Percentiles rank a stretch among this genome's conserved stretches.
phyloP scores from a whole-genome alignment of 129 eudicot genomes.

The Glebionis coronaria region DNA sequence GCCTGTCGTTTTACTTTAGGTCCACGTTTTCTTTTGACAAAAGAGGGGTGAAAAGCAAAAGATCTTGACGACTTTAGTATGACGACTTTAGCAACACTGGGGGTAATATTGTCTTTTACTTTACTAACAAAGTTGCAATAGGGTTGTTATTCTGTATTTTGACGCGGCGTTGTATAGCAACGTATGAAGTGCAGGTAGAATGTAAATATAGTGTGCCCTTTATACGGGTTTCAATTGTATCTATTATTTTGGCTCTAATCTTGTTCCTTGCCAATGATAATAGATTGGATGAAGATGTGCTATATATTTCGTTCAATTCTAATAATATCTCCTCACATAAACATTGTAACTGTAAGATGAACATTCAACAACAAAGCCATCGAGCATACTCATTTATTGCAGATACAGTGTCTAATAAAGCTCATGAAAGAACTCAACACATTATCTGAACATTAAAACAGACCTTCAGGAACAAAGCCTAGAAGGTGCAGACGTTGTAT shows the following conservation, averaged over 20 bases:
- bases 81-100: too few species aligned
- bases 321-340: background rate
- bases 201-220: slow-evolving; percentile 23
- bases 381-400: background rate
- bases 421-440: too few species aligned
- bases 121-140: slow-evolving; percentile 22
- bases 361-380: background rate
- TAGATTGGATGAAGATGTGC: slow-evolving; percentile 13
- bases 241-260: slow-evolving; percentile 24
- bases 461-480: too few species aligned
- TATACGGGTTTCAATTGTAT: slow-evolving; percentile 26
- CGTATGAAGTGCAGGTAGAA: slow-evolving; percentile 17
- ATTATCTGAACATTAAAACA: too few species aligned
- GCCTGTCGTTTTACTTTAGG: slow-evolving; percentile 34
- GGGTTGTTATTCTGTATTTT: slow-evolving; percentile 24
- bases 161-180: slow-evolving; percentile 8
- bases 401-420: too few species aligned
- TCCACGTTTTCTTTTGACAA: slow-evolving; percentile 25
- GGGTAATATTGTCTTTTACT: slow-evolving; percentile 25
- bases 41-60: slow-evolving; percentile 31
- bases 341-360: too few species aligned
- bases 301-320: background rate
- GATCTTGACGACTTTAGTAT: slow-evolving; percentile 23
- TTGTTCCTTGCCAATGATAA: slow-evolving; percentile 13
- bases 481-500: too few species aligned